Percentiles rank a stretch among this genome's conserved stretches.
These are phyloP conservation scores for Kwoniella dejecticola DNA, from an alignment of 768 basidiomycete genomes.

Conservation along the genomic window DNA sequence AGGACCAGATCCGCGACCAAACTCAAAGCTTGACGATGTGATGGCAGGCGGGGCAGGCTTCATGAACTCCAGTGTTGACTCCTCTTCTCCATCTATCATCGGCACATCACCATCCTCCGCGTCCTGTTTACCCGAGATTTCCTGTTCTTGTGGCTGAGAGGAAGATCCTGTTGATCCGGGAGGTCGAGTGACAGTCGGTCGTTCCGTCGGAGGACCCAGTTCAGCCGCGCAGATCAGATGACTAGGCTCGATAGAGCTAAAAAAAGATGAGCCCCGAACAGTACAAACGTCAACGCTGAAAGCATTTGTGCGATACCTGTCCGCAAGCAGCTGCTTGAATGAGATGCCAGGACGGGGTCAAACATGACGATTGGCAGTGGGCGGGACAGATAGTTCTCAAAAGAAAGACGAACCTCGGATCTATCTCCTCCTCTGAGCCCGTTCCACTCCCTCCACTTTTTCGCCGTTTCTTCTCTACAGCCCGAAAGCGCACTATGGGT, in stretches of 20 bases:
- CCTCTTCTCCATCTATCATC: conserved; percentile 10
- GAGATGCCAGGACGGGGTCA: neutral
- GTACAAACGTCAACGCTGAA: too few relatives aligned
- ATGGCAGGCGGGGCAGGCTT: neutral
- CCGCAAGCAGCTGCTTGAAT: too few relatives aligned
- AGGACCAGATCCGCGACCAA: neutral
- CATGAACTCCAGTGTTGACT: conserved; percentile 9
- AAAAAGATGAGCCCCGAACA: too few relatives aligned
- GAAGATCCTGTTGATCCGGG: too few relatives aligned
- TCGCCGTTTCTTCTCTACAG: conserved; percentile 27
- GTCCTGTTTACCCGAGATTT: neutral
- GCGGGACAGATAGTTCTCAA: too few relatives aligned
- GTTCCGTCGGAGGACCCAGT: conserved; percentile 13
- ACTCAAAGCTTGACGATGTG: neutral
- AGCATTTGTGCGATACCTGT: too few relatives aligned
- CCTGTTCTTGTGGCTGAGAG: neutral
- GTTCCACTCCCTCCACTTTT: conserved; percentile 20
- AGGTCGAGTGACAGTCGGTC: too few relatives aligned
- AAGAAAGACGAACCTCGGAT: conserved; percentile 40
- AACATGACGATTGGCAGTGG: neutral
- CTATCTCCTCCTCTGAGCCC: conserved; percentile 36
- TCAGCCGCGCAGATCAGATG: conserved; percentile 40
- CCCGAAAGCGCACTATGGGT: conserved; percentile 41
- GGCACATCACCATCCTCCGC: conserved; percentile 3
- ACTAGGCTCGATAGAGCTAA: conserved; percentile 35